Evolutionary conservation across 495 filamentous ascomycete genomes (phyloP).

Genomic region (Echria macrotheca): DNA sequence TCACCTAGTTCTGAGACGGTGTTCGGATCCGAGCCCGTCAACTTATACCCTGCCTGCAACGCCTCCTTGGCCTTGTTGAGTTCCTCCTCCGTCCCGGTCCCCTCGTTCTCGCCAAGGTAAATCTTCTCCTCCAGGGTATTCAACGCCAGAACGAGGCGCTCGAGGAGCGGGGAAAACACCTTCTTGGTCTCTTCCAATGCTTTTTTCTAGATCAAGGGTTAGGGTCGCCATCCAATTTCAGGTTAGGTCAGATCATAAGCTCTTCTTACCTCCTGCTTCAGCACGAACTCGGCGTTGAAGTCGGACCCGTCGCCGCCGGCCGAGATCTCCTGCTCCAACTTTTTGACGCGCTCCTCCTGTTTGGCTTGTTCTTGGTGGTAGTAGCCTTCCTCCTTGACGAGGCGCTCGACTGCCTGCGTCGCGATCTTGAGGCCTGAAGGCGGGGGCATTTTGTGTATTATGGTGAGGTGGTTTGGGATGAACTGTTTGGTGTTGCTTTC

Average conservation of each 20-base stretch:
- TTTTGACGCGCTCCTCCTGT: slow-evolving; percentile 66
- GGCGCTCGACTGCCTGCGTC: slow-evolving; percentile 53
- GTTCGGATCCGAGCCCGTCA: slow-evolving; percentile 19
- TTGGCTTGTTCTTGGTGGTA: slow-evolving; percentile 77
- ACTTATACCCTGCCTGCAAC: slow-evolving; percentile 35
- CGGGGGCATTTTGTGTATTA: slow-evolving; percentile 22
- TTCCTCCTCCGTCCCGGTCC: slow-evolving; percentile 54
- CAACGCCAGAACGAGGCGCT: slow-evolving; percentile 62
- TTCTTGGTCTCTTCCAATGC: slow-evolving; percentile 78
- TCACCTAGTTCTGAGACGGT: too few species aligned
- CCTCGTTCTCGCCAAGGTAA: slow-evolving; percentile 50
- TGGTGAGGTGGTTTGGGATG: neutral
- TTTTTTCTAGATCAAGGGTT: slow-evolving; percentile 48
- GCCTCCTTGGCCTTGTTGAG: slow-evolving; percentile 54
- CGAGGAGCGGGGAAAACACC: slow-evolving; percentile 62
- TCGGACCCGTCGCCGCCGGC: slow-evolving; percentile 42
- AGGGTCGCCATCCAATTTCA: slow-evolving; percentile 21
- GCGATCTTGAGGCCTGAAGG: slow-evolving; percentile 29
- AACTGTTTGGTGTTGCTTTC: neutral
- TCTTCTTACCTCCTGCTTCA: slow-evolving; percentile 81
- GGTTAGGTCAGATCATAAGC: too few species aligned
- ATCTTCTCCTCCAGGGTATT: slow-evolving; percentile 59
- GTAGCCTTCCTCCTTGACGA: slow-evolving; percentile 85
- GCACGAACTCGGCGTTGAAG: slow-evolving; percentile 60
- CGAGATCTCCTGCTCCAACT: slow-evolving; percentile 51